phyloP scores from a whole-genome alignment of 1,284 basidiomycete genomes.

The Pseudozyma pruni region DNA sequence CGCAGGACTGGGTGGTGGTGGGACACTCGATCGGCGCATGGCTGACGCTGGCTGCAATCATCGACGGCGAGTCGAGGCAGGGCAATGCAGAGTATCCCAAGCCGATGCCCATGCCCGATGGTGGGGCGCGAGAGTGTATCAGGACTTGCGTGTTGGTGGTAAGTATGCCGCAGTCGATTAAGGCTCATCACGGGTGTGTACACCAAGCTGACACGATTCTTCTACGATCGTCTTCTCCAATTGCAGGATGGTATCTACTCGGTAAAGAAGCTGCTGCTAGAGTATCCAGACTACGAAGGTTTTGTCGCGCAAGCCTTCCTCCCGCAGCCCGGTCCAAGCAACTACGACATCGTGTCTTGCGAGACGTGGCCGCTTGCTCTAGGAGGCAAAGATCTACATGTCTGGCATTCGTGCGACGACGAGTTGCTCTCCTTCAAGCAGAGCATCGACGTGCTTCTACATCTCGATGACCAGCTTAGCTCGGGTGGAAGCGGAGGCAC shows the following conservation, averaged over 20 bases:
- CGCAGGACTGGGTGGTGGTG: slow-evolving; percentile 23
- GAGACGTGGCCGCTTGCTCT: slow-evolving; percentile 31
- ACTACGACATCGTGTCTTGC: slow-evolving; percentile 32
- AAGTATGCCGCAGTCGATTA: slow-evolving; percentile 13
- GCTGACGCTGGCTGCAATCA: slow-evolving; percentile 30
- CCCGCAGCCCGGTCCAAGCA: slow-evolving; percentile 24
- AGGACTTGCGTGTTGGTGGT: slow-evolving; percentile 40
- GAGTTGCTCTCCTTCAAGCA: slow-evolving; percentile 42
- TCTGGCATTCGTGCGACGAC: slow-evolving; percentile 43
- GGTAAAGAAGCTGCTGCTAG: slow-evolving; percentile 22
- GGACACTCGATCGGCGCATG: slow-evolving; percentile 50
- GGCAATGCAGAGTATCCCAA: slow-evolving; percentile 9
- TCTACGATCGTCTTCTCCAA: neutral
- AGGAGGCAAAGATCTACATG: slow-evolving; percentile 23
- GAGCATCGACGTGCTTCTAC: slow-evolving; percentile 29
- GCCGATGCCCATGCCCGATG: slow-evolving; percentile 17
- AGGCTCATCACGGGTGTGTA: no score
- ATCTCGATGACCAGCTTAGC: slow-evolving; percentile 14
- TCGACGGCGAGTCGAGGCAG: neutral
- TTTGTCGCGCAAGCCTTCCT: slow-evolving; percentile 48
- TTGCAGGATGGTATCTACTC: slow-evolving; percentile 43
- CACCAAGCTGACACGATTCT: neutral
- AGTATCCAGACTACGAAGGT: slow-evolving; percentile 41
- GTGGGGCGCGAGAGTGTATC: slow-evolving; percentile 7
- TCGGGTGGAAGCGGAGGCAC: neutral